A percentile compares a stretch with the other conserved stretches of the same genome.
phyloP scores from a whole-genome alignment of 2,329 filamentous ascomycete genomes.

The Myriosclerotinia curreyana region DNA sequence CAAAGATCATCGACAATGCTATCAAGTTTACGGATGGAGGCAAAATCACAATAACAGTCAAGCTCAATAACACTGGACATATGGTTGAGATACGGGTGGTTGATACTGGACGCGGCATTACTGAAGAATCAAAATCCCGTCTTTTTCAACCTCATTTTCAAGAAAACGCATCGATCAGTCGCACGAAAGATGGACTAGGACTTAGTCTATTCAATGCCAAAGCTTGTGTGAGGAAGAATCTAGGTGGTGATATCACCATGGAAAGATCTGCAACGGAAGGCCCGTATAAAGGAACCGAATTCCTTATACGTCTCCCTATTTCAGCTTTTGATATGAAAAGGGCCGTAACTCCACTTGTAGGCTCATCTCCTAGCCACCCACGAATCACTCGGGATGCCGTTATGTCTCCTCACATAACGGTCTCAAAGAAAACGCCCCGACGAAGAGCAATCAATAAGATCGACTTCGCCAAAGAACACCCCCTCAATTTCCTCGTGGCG shows the following conservation, averaged over 20 bases:
- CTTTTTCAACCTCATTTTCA: conserved; percentile 69
- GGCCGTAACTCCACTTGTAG: conserved; percentile 17
- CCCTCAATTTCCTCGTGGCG: conserved; percentile 65
- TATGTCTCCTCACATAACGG: conserved; percentile 19
- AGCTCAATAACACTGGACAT: conserved; percentile 49
- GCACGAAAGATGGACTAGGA: conserved; percentile 65
- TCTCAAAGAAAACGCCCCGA: background rate
- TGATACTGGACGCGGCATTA: conserved; percentile 68
- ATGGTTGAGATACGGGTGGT: conserved; percentile 60
- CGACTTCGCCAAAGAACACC: conserved; percentile 56
- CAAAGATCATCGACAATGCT: conserved; percentile 56
- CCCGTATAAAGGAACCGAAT: conserved; percentile 61
- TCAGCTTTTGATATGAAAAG: conserved; percentile 27
- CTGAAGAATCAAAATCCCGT: conserved; percentile 60
- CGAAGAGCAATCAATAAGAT: conserved; percentile 47
- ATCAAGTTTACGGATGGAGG: conserved; percentile 69
- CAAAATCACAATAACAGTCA: conserved; percentile 57
- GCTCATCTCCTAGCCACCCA: conserved; percentile 20
- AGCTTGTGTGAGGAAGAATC: conserved; percentile 60
- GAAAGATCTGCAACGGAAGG: conserved; percentile 61
- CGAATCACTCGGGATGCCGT: conserved; percentile 19
- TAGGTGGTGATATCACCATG: conserved; percentile 65
- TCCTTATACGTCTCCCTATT: conserved; percentile 62
- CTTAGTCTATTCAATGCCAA: conserved; percentile 70
- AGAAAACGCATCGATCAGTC: conserved; percentile 64